Conservation (phyloP, 139 green algal genomes). For the Marvania coccoides region DNA sequence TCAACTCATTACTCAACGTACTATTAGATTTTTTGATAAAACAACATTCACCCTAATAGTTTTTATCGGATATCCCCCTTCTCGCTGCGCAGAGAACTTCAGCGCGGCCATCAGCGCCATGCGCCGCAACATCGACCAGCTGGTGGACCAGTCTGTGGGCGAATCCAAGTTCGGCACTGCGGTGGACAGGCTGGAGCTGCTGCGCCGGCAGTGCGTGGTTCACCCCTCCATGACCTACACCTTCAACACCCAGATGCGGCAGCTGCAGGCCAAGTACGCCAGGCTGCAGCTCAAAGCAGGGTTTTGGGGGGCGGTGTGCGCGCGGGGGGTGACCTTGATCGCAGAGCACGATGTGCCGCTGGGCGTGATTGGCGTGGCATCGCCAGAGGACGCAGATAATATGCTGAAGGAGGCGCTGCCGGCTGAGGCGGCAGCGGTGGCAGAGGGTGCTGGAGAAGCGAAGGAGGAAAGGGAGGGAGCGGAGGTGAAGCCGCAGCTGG, state of each 20-base stretch:
- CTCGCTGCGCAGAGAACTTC: no score
- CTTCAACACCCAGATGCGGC: neutral
- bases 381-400: no score
- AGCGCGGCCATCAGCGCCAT: neutral
- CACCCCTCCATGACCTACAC: neutral
- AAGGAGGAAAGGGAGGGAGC: neutral
- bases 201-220: neutral
- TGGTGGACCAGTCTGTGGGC: neutral
- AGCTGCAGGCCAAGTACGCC: neutral
- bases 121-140: neutral
- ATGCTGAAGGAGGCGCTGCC: neutral
- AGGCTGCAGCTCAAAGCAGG: neutral
- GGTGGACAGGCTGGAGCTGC: neutral
- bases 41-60: no score
- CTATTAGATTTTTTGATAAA: no score
- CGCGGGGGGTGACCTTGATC: neutral
- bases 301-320: neutral
- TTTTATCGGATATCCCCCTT: no score
- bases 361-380: no score
- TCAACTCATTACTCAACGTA: no score
- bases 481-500: neutral
- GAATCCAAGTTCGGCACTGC: neutral
- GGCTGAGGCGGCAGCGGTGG: neutral
- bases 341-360: no score
- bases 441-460: neutral